A percentile compares a stretch with the other conserved stretches of the same genome.
Conservation (phyloP, 345 rosid genomes). For the Gossypium stocksii region DNA sequence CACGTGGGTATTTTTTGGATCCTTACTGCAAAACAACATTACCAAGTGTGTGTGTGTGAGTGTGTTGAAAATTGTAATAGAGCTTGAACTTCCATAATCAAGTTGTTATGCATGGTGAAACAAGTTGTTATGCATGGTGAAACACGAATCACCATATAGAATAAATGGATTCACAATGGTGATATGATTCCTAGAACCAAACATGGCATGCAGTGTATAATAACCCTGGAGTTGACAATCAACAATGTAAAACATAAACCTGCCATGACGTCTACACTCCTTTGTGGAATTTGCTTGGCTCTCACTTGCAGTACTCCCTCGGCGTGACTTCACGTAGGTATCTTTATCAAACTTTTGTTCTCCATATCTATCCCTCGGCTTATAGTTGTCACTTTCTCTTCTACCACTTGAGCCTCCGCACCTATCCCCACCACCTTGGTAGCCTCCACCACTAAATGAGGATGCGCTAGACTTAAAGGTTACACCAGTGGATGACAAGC, state of each 20-base stretch:
- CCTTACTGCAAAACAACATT: conserved; percentile 45
- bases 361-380: conserved; percentile 38
- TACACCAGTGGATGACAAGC: conserved; percentile 83
- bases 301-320: conserved; percentile 31
- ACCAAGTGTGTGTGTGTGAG: not conserved
- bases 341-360: conserved; percentile 44
- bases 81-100: not conserved
- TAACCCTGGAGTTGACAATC: not conserved
- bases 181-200: not conserved
- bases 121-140: not conserved
- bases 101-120: not conserved
- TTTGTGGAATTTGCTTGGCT: conserved; percentile 35
- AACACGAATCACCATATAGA: not conserved
- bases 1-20: conserved; percentile 43
- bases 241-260: conserved; percentile 33
- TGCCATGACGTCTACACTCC: conserved; percentile 42
- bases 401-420: conserved; percentile 43
- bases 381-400: conserved; percentile 50
- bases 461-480: conserved; percentile 66
- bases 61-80: not conserved
- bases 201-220: not conserved
- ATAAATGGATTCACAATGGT: not conserved
- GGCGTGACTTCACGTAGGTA: conserved; percentile 49
- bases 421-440: conserved; percentile 44
- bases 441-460: conserved; percentile 50